Base-by-base conservation (phyloP, 2,329 filamentous ascomycete genomes). In the Tympanopsis confertula region DNA sequence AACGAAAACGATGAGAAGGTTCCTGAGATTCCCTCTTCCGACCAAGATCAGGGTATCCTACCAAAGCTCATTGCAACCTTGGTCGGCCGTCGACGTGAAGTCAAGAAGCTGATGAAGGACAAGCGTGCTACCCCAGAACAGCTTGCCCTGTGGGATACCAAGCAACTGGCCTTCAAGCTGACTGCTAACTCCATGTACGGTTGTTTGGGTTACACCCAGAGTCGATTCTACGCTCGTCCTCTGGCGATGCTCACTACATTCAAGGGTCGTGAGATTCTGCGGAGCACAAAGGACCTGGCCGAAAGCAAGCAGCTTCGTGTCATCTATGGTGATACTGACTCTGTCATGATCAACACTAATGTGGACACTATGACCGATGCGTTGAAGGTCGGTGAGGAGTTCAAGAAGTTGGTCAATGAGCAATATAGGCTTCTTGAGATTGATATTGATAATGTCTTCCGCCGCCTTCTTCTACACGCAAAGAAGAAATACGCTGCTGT, bases 171-270 rank as follows among this genome's bases (percentile, higher is more conserved):
- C 19, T 64, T 98, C 52, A 98, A 98, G 63, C 75, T 98, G 38
- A 98, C 93, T 32, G 91, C 91, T 53, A 98, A 98, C 64, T 96
- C 89, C 47, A 98, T 98, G 93, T 98, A 98, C 58, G 91, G 91
- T 48, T 98, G 91, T 71, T 66, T 98, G 58, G 91, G 91, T 48
- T 98, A 95, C 57, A 89, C 86, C 12, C 94, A 88, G 55, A 96
- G 91, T 40, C 85, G 91, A 37, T 98, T 98, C 65, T 98, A 98
- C 52, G 91, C 91, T 41, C 79, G 91, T 40, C 91, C 91, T 10
- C 69, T 98, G 35, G 91, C 91, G 41, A 86, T 96, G 61, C 80
- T 98, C 56, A 96, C 88, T 3, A 98, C 91, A 0, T 94, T 80
- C 65, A 96, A 98, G 59, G 91, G 91, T 41, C 86, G 91, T 66